Base-by-base conservation (phyloP, 495 filamentous ascomycete genomes). In the Patellaria atrata region DNA sequence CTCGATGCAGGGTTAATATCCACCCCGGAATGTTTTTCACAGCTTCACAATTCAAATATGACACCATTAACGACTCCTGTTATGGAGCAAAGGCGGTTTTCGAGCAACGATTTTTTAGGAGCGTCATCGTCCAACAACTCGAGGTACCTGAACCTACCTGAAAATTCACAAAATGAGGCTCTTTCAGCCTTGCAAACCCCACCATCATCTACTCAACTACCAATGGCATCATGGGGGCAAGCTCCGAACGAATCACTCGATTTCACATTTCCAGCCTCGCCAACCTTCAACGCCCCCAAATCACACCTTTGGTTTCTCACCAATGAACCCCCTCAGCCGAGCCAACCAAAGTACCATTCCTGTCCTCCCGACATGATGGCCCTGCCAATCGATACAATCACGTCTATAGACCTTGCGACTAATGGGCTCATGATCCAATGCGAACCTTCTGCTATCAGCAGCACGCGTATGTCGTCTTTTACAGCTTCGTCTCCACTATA, bases 141-240 rank as follows among this genome's bases (percentile, higher is more conserved):
- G n/a, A n/a, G n/a, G n/a, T n/a, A n/a, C n/a, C n/a, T n/a, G n/a
- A n/a, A n/a, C n/a, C n/a, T n/a, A n/a, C n/a, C n/a, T n/a, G n/a
- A n/a, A n/a, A n/a, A n/a, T n/a, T n/a, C n/a, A n/a, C n/a, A 14
- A 25, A 32, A 37, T 43, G 44, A 31, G 40, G 44, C 48, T 48
- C 44, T 44, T 14, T 43, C 40, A 43, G 45, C 45, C 40, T 44
- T 47, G 33, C 46, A 50, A 20, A 52, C 49, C 30, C 49, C 42
- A 33, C 46, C 46, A 8, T 22, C 35, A 27, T 25, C 46, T 5
- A 15, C 36, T 20, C 27, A 27, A 11, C 30, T 47, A 10, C 12
- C 25, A 19, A 38, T 39, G 14, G 15, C 38, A n/a, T 16, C 49
- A 30, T 52, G 49, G 49, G 41, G 36, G 24, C 22, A 39, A 22